Evolutionary conservation across 192 early-diverging fungal genomes (phyloP).

Genomic region (Phlyctochytrium arcticum): DNA sequence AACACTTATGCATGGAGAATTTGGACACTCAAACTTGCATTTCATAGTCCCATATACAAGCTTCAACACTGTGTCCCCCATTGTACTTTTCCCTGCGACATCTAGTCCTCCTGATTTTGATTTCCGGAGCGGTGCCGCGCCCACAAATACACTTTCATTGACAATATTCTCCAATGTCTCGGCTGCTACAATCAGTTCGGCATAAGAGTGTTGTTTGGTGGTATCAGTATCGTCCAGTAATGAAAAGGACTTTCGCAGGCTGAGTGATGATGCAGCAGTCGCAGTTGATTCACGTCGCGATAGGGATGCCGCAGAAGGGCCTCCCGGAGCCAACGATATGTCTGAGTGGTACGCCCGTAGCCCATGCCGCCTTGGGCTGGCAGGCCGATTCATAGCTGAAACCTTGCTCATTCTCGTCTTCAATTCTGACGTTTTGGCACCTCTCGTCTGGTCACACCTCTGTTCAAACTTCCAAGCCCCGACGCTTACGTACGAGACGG

Average conservation of each 20-base stretch:
- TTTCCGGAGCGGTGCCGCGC: slow-evolving; percentile 17
- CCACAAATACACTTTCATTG: slow-evolving; percentile 41
- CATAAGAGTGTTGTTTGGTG: slow-evolving; percentile 16
- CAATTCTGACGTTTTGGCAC: too few species aligned
- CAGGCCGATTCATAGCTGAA: too few species aligned
- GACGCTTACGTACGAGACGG: too few species aligned
- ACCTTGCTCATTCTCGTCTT: too few species aligned
- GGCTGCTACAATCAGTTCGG: slow-evolving; percentile 40
- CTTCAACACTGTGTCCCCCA: slow-evolving; percentile 48
- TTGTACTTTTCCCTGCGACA: slow-evolving; percentile 11
- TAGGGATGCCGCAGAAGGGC: slow-evolving; percentile 1
- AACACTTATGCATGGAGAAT: too few species aligned
- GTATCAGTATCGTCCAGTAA: slow-evolving; percentile 30
- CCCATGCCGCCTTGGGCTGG: slow-evolving; percentile 6
- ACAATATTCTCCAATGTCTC: slow-evolving; percentile 52
- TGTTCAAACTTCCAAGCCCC: too few species aligned
- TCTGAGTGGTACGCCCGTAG: slow-evolving; percentile 31
- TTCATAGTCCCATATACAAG: slow-evolving; percentile 57
- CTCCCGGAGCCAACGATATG: slow-evolving; percentile 19
- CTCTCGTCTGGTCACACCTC: too few species aligned
- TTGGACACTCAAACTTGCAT: slow-evolving; percentile 36
- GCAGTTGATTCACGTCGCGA: background rate
- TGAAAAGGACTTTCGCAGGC: slow-evolving; percentile 16
- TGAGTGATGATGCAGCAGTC: background rate
- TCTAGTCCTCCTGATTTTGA: slow-evolving; percentile 6